Conservation (phyloP, 495 filamentous ascomycete species). For the Xylaria castorea region DNA sequence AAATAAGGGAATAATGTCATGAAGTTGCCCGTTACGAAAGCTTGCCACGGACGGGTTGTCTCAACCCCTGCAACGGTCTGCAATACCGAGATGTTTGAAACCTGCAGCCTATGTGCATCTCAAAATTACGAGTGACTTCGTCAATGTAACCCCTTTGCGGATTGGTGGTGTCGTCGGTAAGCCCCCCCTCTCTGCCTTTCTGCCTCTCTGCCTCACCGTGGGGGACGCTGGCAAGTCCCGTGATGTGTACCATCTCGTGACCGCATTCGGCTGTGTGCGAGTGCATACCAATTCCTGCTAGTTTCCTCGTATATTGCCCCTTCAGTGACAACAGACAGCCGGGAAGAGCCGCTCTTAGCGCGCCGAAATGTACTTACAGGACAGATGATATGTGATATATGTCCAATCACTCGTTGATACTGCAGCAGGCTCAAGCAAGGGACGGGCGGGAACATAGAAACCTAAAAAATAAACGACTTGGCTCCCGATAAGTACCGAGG, state of each 20-base stretch:
- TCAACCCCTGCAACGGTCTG: conserved; percentile 17
- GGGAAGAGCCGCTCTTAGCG: conserved; percentile 25
- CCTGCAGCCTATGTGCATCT: conserved; percentile 25
- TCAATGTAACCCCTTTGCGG: conserved; percentile 24
- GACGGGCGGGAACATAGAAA: neutral
- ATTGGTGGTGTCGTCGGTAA: conserved; percentile 29
- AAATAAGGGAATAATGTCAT: neutral
- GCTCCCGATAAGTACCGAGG: neutral
- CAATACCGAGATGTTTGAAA: conserved; percentile 25
- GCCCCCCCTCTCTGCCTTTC: conserved; percentile 22
- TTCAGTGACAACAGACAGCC: conserved; percentile 1
- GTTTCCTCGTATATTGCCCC: conserved; percentile 12
- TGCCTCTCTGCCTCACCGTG: conserved; percentile 26
- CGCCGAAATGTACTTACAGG: neutral
- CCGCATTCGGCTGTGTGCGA: conserved; percentile 42
- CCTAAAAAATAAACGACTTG: neutral
- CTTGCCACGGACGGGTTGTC: neutral
- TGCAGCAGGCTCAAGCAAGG: conserved; percentile 10
- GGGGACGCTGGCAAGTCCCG: conserved; percentile 38
- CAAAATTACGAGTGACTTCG: conserved; percentile 26
- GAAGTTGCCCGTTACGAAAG: neutral
- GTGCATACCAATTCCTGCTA: conserved; percentile 34
- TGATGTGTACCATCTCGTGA: conserved; percentile 38
- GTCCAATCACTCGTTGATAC: neutral
- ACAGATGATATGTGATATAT: conserved; percentile 5